Base-by-base conservation (phyloP, 371 early-diverging fungal genomes). In the Rhizopus arrhizus region DNA sequence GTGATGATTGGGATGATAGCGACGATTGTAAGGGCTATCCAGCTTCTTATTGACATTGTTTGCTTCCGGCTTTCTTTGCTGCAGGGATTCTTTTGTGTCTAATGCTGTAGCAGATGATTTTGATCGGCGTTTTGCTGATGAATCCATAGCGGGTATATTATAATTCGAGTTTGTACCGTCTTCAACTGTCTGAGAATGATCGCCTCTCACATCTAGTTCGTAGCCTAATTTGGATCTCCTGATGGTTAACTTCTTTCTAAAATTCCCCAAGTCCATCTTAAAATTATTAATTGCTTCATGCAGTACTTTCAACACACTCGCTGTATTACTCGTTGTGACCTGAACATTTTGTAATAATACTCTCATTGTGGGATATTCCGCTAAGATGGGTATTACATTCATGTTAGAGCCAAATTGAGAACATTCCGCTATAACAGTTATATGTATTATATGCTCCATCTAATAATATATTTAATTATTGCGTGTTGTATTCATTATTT, bases 361-460 rank as follows among this genome's bases (percentile, higher is more conserved):
- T 28, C 83, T 80, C 75, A 89, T 80, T 2, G 88, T 85, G 1
- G 85, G 88, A 56, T 83, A 84, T 61, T 81, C 77, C 11, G 77
- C 81, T 13, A 86, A 59, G 46, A 79, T 71, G 32, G 81, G 83
- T 62, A 84, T 80, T 6, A 81, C 74, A 59, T 82, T 78, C 55
- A 79, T 70, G 45, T 85, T 87, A 47, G 85, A 84, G 61, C 84
- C 84, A 66, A 89, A 81, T 60, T 85, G 83, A 15, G 85, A 75
- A 65, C 87, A 87, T 60, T 92, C 91, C 4, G 89, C 91, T 43
- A 91, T 83, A 36, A 92, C 88, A 1, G 89, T 90, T 13, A 91
- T 78, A 42, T 88, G 77, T 8, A 92, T 74, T 31, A 79, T 79
- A 5, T 90, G 83, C 47, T 84, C 68, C 40, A 85, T 57, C 84